Evolutionary conservation across 2,329 filamentous ascomycete genomes (phyloP), one percentile per base, ranked within the genome.

Genomic region (Apiospora phragmitis): DNA sequence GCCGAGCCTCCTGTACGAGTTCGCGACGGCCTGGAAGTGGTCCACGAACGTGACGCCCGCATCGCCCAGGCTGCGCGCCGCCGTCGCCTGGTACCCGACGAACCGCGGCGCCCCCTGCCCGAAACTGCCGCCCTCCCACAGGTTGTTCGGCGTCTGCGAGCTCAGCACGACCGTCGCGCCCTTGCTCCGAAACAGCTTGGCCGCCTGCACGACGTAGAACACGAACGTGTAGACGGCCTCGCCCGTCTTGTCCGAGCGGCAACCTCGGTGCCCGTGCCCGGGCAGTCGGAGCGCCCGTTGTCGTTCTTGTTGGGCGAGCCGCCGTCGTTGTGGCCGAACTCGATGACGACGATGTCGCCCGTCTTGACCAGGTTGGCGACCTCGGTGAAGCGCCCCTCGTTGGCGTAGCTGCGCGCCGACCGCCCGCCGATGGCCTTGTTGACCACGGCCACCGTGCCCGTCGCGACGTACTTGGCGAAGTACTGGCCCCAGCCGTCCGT

Each of bases 241-340:
- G 68, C 77, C 77, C 29, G 76, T 80, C 45, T 73, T 72, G 70
- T 77, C 78, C 1, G 81, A 82, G n/a, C 69, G 72, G 80, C 88
- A 90, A 83, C 86, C 79, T 90, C 86, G 70, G 78, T 77, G 55
- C 86, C 87, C 0, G 81, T 81, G 26, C 88, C 88, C 0, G 78
- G 79, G 74, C 90, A 92, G 74, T 87, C 88, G 18, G 84, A 85
- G 35, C 89, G 86, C 4, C 88, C 89, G 75, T 92, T 92, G 80
- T 92, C 90, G 16, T 78, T 82, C 9, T 78, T 77, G 68, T 74
- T 76, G 3, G 89, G 83, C 2, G 84, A 84, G 7, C 90, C 89
- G 59, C 90, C 90, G 76, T 93, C 91, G 78, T 93, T 93, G 83
- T 93, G 91, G 0, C 91, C 91, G 76, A 93, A 92, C 75, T 92